These are phyloP conservation scores for Tetrapisispora fleetii DNA, from an alignment of 805 yeast species.

Conservation along the genomic window DNA sequence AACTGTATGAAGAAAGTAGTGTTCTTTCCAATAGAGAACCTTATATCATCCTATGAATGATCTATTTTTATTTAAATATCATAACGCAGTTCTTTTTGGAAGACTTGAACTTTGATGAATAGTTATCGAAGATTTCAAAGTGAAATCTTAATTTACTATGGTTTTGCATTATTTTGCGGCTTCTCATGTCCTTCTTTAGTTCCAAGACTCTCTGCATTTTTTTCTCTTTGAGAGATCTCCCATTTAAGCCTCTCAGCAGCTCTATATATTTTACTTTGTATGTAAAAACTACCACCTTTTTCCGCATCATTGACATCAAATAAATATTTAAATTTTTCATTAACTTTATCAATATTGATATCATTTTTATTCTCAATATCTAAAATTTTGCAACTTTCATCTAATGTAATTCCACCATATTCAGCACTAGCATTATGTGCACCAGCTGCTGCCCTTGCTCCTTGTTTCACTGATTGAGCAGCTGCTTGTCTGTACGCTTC, in stretches of 20 bases:
- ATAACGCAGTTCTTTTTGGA: neutral
- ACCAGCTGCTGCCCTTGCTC: conserved; percentile 36
- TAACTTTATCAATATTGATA: conserved; percentile 47
- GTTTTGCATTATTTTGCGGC: neutral
- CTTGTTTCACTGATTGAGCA: conserved; percentile 73
- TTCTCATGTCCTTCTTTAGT: neutral
- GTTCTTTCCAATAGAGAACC: neutral
- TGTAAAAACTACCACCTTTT: conserved; percentile 89
- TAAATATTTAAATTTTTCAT: conserved; percentile 66
- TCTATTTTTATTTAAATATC: too few species aligned
- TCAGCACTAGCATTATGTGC: conserved; percentile 35
- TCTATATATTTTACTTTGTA: conserved; percentile 86
- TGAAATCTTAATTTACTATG: neutral
- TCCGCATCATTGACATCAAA: conserved; percentile 87
- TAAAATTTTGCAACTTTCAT: conserved; percentile 85
- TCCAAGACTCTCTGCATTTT: neutral
- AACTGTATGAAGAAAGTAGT: neutral
- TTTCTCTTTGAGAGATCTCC: conserved; percentile 40
- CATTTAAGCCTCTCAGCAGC: conserved; percentile 86
- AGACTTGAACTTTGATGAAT: neutral
- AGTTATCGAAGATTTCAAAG: too few species aligned
- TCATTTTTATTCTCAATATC: conserved; percentile 57
- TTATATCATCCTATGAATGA: neutral
- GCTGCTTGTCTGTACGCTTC: conserved; percentile 97
- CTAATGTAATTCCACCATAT: conserved; percentile 69